Evolutionary conservation across 768 basidiomycete species (phyloP).

Genomic region (Podaxis pistillaris): DNA sequence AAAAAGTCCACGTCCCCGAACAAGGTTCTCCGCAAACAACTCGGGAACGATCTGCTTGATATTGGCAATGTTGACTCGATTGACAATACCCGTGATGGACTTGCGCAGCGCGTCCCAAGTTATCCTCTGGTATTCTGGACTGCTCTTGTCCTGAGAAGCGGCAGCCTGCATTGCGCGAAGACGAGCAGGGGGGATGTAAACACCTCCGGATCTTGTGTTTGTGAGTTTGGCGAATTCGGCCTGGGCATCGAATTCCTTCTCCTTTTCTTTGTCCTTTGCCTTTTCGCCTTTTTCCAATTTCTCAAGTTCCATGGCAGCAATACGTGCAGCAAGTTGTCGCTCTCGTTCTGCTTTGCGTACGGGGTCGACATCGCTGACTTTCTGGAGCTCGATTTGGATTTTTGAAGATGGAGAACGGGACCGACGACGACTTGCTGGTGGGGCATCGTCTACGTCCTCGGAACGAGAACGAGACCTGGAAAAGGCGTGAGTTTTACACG

Average conservation of each 20-base stretch:
- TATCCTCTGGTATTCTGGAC: conserved; percentile 88
- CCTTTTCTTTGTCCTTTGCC: conserved; percentile 26
- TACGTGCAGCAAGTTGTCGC: conserved; percentile 69
- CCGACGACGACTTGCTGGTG: conserved; percentile 43
- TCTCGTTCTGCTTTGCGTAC: conserved; percentile 75
- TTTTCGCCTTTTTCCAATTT: conserved; percentile 47
- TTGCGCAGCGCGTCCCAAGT: conserved; percentile 99
- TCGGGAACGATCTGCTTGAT: conserved; percentile 94
- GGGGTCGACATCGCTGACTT: conserved; percentile 74
- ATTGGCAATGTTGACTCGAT: conserved; percentile 95
- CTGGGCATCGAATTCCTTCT: conserved; percentile 62
- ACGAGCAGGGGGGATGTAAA: conserved; percentile 95
- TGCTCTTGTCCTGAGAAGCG: conserved; percentile 77
- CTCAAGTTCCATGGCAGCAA: conserved; percentile 68
- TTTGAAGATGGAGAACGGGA: conserved; percentile 40
- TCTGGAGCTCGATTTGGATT: conserved; percentile 27
- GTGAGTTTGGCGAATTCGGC: conserved; percentile 90
- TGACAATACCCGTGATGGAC: conserved; percentile 98
- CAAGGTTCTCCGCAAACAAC: conserved; percentile 90
- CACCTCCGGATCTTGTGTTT: conserved; percentile 83
- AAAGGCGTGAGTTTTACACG: not conserved
- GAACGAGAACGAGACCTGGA: conserved; percentile 53
- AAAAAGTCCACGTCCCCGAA: conserved; percentile 91
- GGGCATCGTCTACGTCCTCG: conserved; percentile 36
- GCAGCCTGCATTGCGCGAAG: conserved; percentile 87